These are phyloP conservation scores for Stachybotrys echinatus DNA, from an alignment of 2,329 filamentous ascomycete genomes.

Conservation along the genomic window DNA sequence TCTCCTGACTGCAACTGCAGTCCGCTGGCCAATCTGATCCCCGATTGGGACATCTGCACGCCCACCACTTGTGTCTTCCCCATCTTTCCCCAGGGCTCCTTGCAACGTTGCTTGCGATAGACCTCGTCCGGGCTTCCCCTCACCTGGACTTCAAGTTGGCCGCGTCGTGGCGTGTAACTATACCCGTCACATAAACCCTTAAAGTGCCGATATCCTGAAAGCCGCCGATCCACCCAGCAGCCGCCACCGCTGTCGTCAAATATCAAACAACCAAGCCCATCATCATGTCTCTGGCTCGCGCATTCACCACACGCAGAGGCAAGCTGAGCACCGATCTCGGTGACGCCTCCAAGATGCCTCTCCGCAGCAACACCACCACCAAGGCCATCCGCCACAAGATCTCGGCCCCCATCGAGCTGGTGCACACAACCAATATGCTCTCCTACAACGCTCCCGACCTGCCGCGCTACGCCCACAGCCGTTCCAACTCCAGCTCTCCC, in stretches of 20 bases:
- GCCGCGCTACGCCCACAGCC: constrained; percentile 27
- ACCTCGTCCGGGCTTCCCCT: no score
- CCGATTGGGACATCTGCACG: no score
- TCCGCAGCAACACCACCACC: constrained; percentile 45
- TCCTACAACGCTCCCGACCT: constrained; percentile 93
- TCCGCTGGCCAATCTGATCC: no score
- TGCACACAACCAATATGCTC: constrained; percentile 94
- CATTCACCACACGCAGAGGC: constrained; percentile 64
- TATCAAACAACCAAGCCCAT: background rate
- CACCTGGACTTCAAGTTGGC: no score
- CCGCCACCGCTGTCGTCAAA: constrained; percentile 3
- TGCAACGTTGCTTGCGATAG: constrained; percentile 7
- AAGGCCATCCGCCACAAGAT: constrained; percentile 65
- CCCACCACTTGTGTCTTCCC: background rate
- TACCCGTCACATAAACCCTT: background rate
- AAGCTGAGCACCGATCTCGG: constrained; percentile 42
- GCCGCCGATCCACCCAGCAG: constrained; percentile 2
- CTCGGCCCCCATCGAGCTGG: constrained; percentile 77
- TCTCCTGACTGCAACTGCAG: background rate
- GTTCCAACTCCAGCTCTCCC: background rate
- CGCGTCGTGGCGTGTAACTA: no score
- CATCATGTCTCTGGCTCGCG: constrained; percentile 57
- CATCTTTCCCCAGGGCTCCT: background rate
- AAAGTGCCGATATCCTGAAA: background rate
- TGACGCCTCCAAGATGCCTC: constrained; percentile 32